A percentile compares a stretch with the other conserved stretches of the same genome.
phyloP scores from a whole-genome alignment of 2,329 filamentous ascomycete genomes.

The Zymoseptoria ardabiliae region DNA sequence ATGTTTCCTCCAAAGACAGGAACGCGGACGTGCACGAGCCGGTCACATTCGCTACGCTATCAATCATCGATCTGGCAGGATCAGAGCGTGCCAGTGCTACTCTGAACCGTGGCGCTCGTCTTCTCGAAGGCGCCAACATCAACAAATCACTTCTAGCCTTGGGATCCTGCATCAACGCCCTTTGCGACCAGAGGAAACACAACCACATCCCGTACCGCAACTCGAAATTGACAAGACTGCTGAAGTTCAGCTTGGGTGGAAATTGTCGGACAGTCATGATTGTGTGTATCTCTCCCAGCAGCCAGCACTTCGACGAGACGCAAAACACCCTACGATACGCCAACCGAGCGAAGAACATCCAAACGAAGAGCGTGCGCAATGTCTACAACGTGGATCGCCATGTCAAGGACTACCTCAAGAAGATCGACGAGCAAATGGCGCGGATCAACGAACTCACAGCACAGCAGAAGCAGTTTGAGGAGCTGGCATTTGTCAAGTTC shows the following conservation, averaged over 20 bases:
- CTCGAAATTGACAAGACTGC: slow-evolving; percentile 87
- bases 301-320: slow-evolving; percentile 93
- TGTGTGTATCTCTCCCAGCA: slow-evolving; percentile 93
- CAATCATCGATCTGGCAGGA: slow-evolving; percentile 94
- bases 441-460: slow-evolving; percentile 92
- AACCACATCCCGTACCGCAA: slow-evolving; percentile 97
- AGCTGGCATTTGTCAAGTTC: slow-evolving; percentile 76
- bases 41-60: slow-evolving; percentile 95
- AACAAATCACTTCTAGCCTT: slow-evolving; percentile 95
- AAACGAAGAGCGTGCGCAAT: slow-evolving; percentile 98
- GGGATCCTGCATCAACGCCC: slow-evolving; percentile 95
- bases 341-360: slow-evolving; percentile 97
- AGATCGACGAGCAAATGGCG: slow-evolving; percentile 98
- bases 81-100: slow-evolving; percentile 94
- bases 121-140: slow-evolving; percentile 95
- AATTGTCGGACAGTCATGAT: slow-evolving; percentile 99
- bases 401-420: slow-evolving; percentile 97
- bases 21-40: slow-evolving; percentile 90
- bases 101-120: slow-evolving; percentile 85
- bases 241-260: slow-evolving; percentile 94
- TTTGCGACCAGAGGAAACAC: slow-evolving; percentile 84
- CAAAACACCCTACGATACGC: slow-evolving; percentile 97
- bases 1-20: slow-evolving; percentile 86
- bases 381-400: slow-evolving; percentile 98
- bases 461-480: slow-evolving; percentile 84